Evolutionary conservation across 106 monocot genomes (phyloP).

Genomic region (Phalaenopsis aphrodite): DNA sequence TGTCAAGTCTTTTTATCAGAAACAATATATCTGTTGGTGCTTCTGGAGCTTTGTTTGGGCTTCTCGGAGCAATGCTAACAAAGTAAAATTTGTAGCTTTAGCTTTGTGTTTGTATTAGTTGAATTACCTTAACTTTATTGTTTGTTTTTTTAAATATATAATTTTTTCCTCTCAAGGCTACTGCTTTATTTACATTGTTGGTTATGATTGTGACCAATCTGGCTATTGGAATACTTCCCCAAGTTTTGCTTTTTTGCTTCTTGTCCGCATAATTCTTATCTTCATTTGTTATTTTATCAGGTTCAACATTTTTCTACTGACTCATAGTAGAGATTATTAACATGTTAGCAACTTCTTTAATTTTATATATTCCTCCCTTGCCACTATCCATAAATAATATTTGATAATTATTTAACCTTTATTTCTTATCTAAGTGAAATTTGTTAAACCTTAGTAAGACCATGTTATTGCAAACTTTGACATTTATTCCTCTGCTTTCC

Average conservation of each 20-base stretch:
- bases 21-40: conserved; percentile 63
- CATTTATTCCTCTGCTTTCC: no score
- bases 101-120: neutral
- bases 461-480: no score
- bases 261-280: neutral
- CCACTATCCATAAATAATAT: no score
- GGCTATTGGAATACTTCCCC: conserved; percentile 54
- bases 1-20: conserved; percentile 50
- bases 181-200: conserved; percentile 41
- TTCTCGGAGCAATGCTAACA: conserved; percentile 73
- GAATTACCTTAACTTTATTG: neutral
- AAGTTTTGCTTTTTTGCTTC: neutral
- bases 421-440: no score
- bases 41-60: conserved; percentile 72
- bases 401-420: no score
- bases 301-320: neutral
- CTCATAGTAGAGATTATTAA: neutral
- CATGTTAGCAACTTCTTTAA: neutral
- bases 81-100: conserved; percentile 11
- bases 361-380: no score
- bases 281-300: neutral
- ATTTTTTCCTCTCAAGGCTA: conserved; percentile 21
- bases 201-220: conserved; percentile 53
- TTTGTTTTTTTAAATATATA: neutral
- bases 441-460: no score